A percentile compares a stretch with the other conserved stretches of the same genome.
These are phyloP conservation scores for Cordyceps sp. DNA, from an alignment of 2,329 filamentous ascomycete species.

Conservation along the genomic window DNA sequence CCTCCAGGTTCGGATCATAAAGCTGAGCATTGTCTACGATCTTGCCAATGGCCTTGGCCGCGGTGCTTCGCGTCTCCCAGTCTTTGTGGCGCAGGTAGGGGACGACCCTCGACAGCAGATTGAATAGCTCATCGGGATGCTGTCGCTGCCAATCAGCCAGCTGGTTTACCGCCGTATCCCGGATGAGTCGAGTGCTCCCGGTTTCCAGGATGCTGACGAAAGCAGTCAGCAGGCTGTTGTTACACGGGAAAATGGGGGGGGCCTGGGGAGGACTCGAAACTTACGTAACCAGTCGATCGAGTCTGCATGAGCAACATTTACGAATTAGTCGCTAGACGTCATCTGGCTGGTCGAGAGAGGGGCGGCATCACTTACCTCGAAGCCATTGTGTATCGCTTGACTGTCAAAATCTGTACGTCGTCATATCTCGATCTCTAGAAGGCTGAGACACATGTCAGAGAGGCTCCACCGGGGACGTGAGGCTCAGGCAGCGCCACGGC, in stretches of 20 bases:
- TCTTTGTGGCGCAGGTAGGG: constrained; percentile 89
- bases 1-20: constrained; percentile 76
- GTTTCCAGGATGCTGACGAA: constrained; percentile 72
- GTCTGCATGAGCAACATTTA: constrained; percentile 37
- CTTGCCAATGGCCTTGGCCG: constrained; percentile 84
- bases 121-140: constrained; percentile 94
- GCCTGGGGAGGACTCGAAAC: constrained; percentile 18
- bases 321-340: constrained; percentile 1
- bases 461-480: background rate
- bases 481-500: too few relatives aligned
- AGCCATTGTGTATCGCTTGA: constrained; percentile 28
- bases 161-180: constrained; percentile 93
- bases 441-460: background rate
- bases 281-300: constrained; percentile 78
- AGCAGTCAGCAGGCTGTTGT: background rate
- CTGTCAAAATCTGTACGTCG: constrained; percentile 4
- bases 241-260: background rate
- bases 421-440: constrained; percentile 10
- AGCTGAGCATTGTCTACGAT: constrained; percentile 78
- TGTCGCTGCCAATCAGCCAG: constrained; percentile 96
- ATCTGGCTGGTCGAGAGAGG: constrained; percentile 2
- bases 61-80: constrained; percentile 90
- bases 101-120: constrained; percentile 82
- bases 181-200: constrained; percentile 86
- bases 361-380: constrained; percentile 26